Evolutionary conservation across 2,329 filamentous ascomycete genomes (phyloP).

Genomic region (Scedosporium apiospermum): DNA sequence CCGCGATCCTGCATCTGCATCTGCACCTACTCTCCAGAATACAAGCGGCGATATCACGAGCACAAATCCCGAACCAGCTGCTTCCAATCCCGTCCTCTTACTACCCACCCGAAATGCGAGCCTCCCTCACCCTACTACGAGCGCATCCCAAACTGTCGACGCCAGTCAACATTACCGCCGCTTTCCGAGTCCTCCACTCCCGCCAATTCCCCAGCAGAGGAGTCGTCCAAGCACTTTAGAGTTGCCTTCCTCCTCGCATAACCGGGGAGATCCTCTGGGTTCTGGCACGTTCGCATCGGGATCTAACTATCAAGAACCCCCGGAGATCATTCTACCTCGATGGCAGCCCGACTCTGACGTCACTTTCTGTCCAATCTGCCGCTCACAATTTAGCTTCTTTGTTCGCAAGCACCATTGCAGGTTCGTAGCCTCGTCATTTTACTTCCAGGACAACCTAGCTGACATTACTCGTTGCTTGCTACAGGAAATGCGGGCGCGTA

Average conservation of each 20-base stretch:
- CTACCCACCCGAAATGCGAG: constrained; percentile 1
- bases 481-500: constrained; percentile 81
- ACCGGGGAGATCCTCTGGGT: neutral
- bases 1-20: neutral
- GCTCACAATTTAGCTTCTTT: constrained; percentile 70
- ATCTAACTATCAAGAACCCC: neutral
- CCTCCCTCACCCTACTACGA: neutral
- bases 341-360: constrained; percentile 90
- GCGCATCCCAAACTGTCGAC: neutral
- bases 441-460: neutral
- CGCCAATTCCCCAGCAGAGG: neutral
- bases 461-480: no score
- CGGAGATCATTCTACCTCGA: constrained; percentile 52
- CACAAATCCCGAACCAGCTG: neutral
- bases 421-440: constrained; percentile 29
- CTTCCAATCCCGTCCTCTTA: neutral
- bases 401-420: constrained; percentile 90
- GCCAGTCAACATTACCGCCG: neutral
- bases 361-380: constrained; percentile 75
- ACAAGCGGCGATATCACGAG: neutral
- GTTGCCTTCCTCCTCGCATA: neutral
- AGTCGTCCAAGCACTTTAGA: neutral
- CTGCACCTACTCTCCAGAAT: neutral
- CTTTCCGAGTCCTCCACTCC: neutral
- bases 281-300: neutral